Evolutionary conservation across 495 filamentous ascomycete species (phyloP), one percentile per base, ranked within the genome.

Genomic region (Penicillium ochrochloron): DNA sequence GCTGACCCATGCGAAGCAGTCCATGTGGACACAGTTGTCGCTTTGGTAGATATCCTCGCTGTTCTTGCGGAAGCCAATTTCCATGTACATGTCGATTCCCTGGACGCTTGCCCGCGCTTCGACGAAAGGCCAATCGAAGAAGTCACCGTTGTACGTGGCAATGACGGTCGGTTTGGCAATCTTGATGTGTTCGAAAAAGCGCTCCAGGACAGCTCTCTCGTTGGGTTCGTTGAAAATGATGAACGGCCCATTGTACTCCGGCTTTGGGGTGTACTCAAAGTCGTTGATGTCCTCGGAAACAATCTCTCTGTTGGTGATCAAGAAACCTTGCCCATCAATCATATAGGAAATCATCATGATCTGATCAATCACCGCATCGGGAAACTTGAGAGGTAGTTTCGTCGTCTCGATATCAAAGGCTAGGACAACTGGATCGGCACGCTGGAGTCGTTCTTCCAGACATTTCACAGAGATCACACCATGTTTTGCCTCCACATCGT

Each of bases 261-360:
- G 94, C 70, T 91, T 97, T 1, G 95, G 95, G 0, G 94, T 97
- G 72, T 99, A 99, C 66, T 99, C 95, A 70, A 99, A 99, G 75
- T 99, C 96, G 50, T 89, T 82, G 67, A 99, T 99, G 73, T 99
- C 93, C 74, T 98, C 94, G 0, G 96, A 97, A 12, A 99, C 92
- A 61, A 99, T 96, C 76, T 98, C 94, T 65, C 96, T 87, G 74
- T 99, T 99, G 7, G 96, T 99, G 73, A 99, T 97, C 7, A 99
- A 79, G 73, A 99, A 98, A 15, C 95, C 95, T 78, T 97, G 94
- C 1, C 96, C 95, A 70, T 99, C 95, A 66, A 99, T 98, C 95
- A 99, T 99, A 79, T 98, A 99, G 17, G 96, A 98, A 68, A 99
- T 96, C 95, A 99, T 99, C 94, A 99, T 99, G 68, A 99, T 89